These are phyloP conservation scores for Carex parvula DNA, from an alignment of 176 grass and related monocot species.

Conservation along the genomic window DNA sequence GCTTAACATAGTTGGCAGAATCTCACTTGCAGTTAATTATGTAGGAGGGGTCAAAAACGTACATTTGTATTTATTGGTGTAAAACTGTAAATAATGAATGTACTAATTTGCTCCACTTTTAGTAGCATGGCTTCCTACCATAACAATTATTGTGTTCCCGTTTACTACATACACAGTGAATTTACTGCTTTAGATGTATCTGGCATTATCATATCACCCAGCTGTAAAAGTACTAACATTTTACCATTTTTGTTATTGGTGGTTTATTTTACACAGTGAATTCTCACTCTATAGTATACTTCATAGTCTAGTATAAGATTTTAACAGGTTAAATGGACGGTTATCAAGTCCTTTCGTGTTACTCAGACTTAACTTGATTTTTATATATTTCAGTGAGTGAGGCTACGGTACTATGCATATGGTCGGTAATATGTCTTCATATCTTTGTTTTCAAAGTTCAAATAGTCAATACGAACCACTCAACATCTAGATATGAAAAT, in stretches of 20 bases:
- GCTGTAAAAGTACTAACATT: not conserved
- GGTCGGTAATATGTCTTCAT: too few species aligned
- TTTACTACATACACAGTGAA: not conserved
- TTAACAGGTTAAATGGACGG: not conserved
- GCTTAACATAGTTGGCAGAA: slow-evolving; percentile 14
- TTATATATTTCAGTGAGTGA: too few species aligned
- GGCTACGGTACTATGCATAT: too few species aligned
- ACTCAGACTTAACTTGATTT: too few species aligned
- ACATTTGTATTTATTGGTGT: slow-evolving; percentile 22
- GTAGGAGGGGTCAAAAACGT: slow-evolving; percentile 14
- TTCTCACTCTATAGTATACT: not conserved
- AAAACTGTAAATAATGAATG: not conserved
- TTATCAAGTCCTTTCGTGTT: not conserved
- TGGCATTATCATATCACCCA: not conserved
- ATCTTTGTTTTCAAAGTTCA: too few species aligned
- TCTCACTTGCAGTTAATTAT: slow-evolving; percentile 26
- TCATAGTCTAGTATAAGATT: not conserved
- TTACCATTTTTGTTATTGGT: not conserved
- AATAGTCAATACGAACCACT: too few species aligned
- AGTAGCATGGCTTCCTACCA: not conserved
- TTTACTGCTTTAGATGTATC: not conserved
- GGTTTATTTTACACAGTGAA: not conserved
- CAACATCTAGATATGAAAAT: too few species aligned
- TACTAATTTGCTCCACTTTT: not conserved
- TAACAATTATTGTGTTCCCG: not conserved